Evolutionary conservation across 495 filamentous ascomycete genomes (phyloP).

Genomic region (Daldinia childiae): DNA sequence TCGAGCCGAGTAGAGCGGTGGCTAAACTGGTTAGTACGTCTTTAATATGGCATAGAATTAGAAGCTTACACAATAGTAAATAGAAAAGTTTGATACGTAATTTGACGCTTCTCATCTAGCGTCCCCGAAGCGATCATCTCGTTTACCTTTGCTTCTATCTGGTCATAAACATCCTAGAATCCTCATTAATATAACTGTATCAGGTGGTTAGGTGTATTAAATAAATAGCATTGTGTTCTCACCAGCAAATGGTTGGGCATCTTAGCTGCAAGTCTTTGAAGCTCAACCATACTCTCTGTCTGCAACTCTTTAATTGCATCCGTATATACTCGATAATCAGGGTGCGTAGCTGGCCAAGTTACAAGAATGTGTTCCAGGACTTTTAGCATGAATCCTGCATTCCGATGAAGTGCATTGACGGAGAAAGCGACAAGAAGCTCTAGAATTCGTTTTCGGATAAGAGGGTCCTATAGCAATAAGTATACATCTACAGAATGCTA

Average conservation of each 20-base stretch:
- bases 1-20: slow-evolving; percentile 86
- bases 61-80: slow-evolving; percentile 84
- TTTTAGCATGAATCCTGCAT: slow-evolving; percentile 80
- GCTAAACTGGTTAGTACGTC: slow-evolving; percentile 47
- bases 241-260: slow-evolving; percentile 89
- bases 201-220: not conserved
- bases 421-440: slow-evolving; percentile 88
- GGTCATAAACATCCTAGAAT: slow-evolving; percentile 78
- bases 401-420: slow-evolving; percentile 79
- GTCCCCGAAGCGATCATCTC: slow-evolving; percentile 78
- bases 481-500: not conserved
- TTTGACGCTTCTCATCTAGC: slow-evolving; percentile 75
- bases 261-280: slow-evolving; percentile 86
- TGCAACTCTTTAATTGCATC: slow-evolving; percentile 94
- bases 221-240: slow-evolving; percentile 34
- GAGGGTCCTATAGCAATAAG: slow-evolving; percentile 70
- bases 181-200: slow-evolving; percentile 28
- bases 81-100: slow-evolving; percentile 76
- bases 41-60: not conserved
- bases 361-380: slow-evolving; percentile 91
- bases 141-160: slow-evolving; percentile 82
- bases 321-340: slow-evolving; percentile 74
- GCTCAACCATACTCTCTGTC: slow-evolving; percentile 79
- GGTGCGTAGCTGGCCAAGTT: slow-evolving; percentile 74
- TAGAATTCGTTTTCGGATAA: slow-evolving; percentile 83